Conservation (phyloP, 1,284 basidiomycete genomes). For the Afroboletus lepidellus region DNA sequence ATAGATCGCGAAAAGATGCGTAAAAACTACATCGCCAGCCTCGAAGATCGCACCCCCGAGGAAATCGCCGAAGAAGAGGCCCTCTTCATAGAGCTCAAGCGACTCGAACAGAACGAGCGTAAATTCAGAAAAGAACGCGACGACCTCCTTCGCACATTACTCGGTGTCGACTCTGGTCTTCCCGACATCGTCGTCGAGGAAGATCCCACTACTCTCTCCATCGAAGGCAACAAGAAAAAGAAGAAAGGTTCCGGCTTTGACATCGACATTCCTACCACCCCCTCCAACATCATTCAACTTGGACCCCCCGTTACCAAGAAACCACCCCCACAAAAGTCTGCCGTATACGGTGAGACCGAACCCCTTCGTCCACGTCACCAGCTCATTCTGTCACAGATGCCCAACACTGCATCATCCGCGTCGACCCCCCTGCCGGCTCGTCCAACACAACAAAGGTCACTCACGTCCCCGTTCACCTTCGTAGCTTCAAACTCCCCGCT, state of each 20-base stretch:
- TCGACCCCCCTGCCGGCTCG: constrained; percentile 52
- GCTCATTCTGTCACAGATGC: constrained; percentile 48
- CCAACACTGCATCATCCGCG: constrained; percentile 72
- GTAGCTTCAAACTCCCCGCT: constrained; percentile 77
- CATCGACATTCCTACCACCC: constrained; percentile 55
- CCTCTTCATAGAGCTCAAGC: constrained; percentile 90
- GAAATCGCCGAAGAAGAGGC: constrained; percentile 97
- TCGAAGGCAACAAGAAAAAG: constrained; percentile 49
- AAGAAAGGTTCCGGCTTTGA: constrained; percentile 45
- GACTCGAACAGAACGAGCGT: constrained; percentile 90
- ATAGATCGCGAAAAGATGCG: constrained; percentile 86
- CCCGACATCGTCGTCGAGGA: constrained; percentile 71
- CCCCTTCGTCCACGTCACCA: not conserved
- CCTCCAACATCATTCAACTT: constrained; percentile 45
- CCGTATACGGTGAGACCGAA: constrained; percentile 50
- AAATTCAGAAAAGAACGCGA: constrained; percentile 89
- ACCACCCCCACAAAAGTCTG: constrained; percentile 49
- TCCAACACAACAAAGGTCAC: constrained; percentile 65
- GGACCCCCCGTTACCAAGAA: constrained; percentile 47
- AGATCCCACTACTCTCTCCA: constrained; percentile 43
- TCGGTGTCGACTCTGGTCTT: constrained; percentile 83
- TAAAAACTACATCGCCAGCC: constrained; percentile 83
- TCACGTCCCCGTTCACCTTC: constrained; percentile 75
- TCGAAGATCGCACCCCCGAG: constrained; percentile 84
- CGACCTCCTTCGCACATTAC: constrained; percentile 81